Conservation (phyloP, 192 early-diverging fungal genomes). For the Gryganskiella cystojenkinii region DNA sequence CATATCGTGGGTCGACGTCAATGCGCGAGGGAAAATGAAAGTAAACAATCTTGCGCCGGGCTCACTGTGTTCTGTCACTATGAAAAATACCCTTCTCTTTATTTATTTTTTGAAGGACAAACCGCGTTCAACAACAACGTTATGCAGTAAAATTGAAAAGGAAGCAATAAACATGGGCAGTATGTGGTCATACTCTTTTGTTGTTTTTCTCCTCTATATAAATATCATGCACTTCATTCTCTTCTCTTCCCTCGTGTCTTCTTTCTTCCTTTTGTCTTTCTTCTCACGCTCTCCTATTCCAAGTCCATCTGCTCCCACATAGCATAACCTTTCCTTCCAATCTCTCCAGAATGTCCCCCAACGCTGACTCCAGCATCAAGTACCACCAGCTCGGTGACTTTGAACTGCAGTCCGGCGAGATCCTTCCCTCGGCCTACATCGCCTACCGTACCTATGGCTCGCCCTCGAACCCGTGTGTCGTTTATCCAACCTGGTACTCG, state of each 20-base stretch:
- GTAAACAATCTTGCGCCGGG: too few relatives aligned
- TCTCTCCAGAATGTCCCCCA: neutral
- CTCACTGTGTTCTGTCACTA: too few relatives aligned
- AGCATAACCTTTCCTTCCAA: neutral
- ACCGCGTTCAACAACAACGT: too few relatives aligned
- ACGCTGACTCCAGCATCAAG: constrained; percentile 3
- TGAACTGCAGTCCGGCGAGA: constrained; percentile 30
- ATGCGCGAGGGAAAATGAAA: too few relatives aligned
- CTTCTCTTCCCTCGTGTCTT: neutral
- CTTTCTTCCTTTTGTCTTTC: neutral
- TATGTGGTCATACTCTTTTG: too few relatives aligned
- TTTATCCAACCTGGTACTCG: constrained; percentile 39
- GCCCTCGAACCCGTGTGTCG: constrained; percentile 17
- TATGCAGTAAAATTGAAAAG: too few relatives aligned
- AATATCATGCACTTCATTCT: too few relatives aligned
- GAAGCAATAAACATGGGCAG: too few relatives aligned
- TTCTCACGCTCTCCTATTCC: neutral
- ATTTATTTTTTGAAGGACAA: too few relatives aligned
- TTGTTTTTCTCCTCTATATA: too few relatives aligned
- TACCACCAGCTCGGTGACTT: constrained; percentile 25
- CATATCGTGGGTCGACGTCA: too few relatives aligned
- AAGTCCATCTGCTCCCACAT: neutral
- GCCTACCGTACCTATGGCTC: constrained; percentile 30
- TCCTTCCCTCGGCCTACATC: constrained; percentile 20
- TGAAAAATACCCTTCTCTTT: too few relatives aligned